These are phyloP conservation scores for Ophiostoma fasciatum DNA, from an alignment of 2,329 filamentous ascomycete species.

Conservation along the genomic window DNA sequence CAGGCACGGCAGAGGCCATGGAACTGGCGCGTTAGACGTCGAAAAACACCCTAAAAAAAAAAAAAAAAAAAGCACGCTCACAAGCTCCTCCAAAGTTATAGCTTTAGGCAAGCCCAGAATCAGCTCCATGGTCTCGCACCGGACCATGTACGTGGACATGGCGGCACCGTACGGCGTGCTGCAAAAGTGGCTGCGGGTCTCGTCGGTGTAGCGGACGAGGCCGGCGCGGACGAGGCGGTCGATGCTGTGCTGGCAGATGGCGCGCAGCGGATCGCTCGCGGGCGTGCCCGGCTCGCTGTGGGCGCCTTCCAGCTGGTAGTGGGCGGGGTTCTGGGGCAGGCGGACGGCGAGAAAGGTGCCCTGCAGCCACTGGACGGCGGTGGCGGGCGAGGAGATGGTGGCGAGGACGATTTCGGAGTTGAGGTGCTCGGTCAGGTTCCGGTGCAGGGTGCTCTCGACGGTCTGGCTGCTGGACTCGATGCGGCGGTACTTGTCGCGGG, in stretches of 20 bases:
- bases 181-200: too few relatives aligned
- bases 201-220: conserved; percentile 77
- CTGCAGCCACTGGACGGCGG: conserved; percentile 59
- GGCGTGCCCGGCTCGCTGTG: too few relatives aligned
- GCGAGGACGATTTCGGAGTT: conserved; percentile 73
- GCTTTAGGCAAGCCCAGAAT: conserved; percentile 48
- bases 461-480: conserved; percentile 60
- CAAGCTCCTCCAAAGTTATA: conserved; percentile 51
- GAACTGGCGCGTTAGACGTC: conserved; percentile 31
- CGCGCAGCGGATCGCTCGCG: conserved; percentile 49
- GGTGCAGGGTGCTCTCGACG: conserved; percentile 65
- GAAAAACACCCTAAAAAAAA: too few relatives aligned
- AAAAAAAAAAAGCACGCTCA: conserved; percentile 23
- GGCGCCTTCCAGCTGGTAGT: conserved; percentile 55
- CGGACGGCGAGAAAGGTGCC: conserved; percentile 69
- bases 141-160: conserved; percentile 73
- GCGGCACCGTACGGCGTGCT: conserved; percentile 61
- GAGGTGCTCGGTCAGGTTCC: conserved; percentile 67
- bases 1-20: conserved; percentile 49
- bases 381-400: conserved; percentile 48
- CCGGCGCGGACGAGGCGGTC: conserved; percentile 58
- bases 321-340: conserved; percentile 50
- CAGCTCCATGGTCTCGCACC: conserved; percentile 63
- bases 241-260: conserved; percentile 58
- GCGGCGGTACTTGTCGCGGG: conserved; percentile 51